Conservation (phyloP, 2,329 filamentous ascomycete species). For the Acarospora socialis region DNA sequence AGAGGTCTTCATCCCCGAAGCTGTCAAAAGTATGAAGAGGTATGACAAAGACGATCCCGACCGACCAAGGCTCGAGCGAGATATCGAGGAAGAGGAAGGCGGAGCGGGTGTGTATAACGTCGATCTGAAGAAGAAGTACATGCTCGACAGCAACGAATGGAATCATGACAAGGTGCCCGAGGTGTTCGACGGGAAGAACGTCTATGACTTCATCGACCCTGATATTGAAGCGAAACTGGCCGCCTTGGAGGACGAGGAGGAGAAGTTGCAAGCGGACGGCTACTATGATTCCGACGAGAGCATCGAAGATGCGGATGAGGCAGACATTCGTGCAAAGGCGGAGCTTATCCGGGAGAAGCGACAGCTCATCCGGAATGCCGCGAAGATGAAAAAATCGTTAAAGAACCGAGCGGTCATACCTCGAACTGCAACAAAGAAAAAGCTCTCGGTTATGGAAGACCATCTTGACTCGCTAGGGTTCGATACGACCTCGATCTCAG, state of each 20-base stretch:
- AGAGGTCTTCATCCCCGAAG: conserved; percentile 81
- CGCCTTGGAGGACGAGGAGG: conserved; percentile 88
- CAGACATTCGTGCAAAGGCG: conserved; percentile 79
- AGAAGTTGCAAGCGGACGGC: conserved; percentile 77
- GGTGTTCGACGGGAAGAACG: conserved; percentile 87
- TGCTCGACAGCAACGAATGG: conserved; percentile 81
- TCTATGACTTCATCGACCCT: conserved; percentile 92
- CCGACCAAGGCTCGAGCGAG: conserved; percentile 61
- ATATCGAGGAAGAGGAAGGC: conserved; percentile 82
- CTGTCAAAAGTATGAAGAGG: conserved; percentile 64
- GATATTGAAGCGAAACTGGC: conserved; percentile 90
- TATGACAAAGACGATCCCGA: conserved; percentile 86
- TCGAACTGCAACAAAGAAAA: conserved; percentile 64
- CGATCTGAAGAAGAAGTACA: conserved; percentile 77
- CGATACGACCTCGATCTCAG: conserved; percentile 61
- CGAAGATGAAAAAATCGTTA: conserved; percentile 85
- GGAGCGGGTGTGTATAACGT: conserved; percentile 94
- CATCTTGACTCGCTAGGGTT: conserved; percentile 75
- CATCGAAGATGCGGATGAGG: conserved; percentile 77
- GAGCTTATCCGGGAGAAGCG: conserved; percentile 93
- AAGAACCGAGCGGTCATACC: conserved; percentile 96
- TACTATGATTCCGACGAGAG: conserved; percentile 81
- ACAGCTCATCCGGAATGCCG: conserved; percentile 80
- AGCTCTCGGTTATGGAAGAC: conserved; percentile 73
- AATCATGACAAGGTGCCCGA: conserved; percentile 94